These are phyloP conservation scores for Arthrobotrys sinensis DNA, from an alignment of 2,329 filamentous ascomycete genomes.

Conservation along the genomic window DNA sequence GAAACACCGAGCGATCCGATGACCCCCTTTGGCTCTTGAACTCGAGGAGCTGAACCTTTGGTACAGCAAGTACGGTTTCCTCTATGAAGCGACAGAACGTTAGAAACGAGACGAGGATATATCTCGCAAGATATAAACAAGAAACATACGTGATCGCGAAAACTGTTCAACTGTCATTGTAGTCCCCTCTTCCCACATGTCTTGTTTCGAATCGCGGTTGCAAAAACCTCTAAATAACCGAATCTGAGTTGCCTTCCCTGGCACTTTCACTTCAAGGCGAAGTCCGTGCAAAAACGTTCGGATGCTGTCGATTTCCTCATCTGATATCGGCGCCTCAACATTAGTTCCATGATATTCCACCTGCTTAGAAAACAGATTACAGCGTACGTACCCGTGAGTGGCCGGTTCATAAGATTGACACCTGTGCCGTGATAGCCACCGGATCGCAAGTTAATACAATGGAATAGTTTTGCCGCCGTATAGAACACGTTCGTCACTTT, in stretches of 20 bases:
- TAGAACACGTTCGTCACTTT: conserved; percentile 76
- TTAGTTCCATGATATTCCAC: no score
- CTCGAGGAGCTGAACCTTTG: conserved; percentile 3
- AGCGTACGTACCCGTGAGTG: conserved; percentile 12
- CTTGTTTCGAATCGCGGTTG: background rate
- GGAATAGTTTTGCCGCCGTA: conserved; percentile 64
- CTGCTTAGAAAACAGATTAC: background rate
- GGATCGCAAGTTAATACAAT: conserved; percentile 2
- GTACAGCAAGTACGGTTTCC: background rate
- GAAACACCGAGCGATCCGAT: background rate
- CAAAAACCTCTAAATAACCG: background rate
- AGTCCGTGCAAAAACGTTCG: conserved; percentile 10
- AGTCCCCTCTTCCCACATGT: background rate
- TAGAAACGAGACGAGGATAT: background rate
- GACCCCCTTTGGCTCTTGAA: background rate
- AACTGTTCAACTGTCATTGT: background rate
- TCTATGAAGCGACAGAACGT: background rate
- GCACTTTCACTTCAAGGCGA: background rate
- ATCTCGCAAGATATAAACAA: background rate
- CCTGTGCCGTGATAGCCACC: background rate
- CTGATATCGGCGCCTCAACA: no score
- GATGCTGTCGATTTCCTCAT: background rate
- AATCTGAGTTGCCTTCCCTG: background rate
- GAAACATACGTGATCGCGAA: background rate
- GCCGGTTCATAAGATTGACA: background rate